Evolutionary conservation across 352 stramenopile genomes (phyloP), one percentile per base, ranked within the genome.

Genomic region (Thalassiosira exigua): DNA sequence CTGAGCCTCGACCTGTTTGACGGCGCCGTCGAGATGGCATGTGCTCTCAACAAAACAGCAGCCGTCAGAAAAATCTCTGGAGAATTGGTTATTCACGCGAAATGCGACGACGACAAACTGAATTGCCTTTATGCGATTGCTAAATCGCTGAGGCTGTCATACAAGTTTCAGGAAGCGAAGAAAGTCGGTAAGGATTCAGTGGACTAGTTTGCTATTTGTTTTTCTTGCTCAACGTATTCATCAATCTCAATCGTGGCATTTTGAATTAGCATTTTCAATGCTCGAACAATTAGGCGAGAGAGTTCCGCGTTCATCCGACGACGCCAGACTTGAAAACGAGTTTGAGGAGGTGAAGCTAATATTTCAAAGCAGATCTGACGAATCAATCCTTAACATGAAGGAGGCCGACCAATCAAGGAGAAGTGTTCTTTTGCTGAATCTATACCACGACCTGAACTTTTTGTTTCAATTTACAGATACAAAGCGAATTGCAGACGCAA

Each of bases 1-100:
- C 62, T 83, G 11, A 75, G 59, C 44, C 17, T 83, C 26, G 53
- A 75, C 4, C 32, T 83, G 27, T 78, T 59, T 51, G 46, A 70
- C n/a, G 46, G 57, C 22, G 67, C 60, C 14, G 51, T 58, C 27
- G 69, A 79, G 7, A 56, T 56, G 14, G 61, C 61, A n/a, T 75
- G 62, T 29, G 29, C 22, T 51, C 27, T 68, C 0, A 56, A 44
- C 4, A 48, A 72, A 5, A 4, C 29, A 22, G 9, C 4, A 4
- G 5, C 17, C 4, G 56, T 22, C 4, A 27, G 19, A 4, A 50
- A 4, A 30, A 3, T 65, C 12, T 65, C 56, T 3, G 17, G 50
- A 24, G 26, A 65, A 27, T n/a, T 65, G 3, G 3, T 50, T 4
- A 22, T 9, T 3, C 30, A 64, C 48, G 69, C 59, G 2, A 64